These are phyloP conservation scores for Heimioporus sp. DNA, from an alignment of 768 basidiomycete species.

Conservation along the genomic window DNA sequence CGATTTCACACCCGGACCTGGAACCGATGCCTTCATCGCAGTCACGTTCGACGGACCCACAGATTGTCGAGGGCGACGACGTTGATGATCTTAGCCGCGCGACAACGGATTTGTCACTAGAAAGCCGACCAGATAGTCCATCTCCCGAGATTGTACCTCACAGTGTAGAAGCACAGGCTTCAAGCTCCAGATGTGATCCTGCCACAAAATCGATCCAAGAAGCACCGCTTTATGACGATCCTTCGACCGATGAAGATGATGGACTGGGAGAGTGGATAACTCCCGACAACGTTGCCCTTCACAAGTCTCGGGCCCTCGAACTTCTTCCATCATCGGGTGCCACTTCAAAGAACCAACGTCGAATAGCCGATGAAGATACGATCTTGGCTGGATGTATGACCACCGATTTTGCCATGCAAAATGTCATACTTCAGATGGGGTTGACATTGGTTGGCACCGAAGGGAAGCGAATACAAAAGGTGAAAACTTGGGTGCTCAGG, in stretches of 20 bases:
- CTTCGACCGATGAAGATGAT: constrained; percentile 71
- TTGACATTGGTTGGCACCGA: constrained; percentile 86
- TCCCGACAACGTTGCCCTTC: constrained; percentile 75
- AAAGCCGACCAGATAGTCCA: constrained; percentile 6
- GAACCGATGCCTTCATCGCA: constrained; percentile 1
- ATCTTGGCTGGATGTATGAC: constrained; percentile 91
- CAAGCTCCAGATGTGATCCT: constrained; percentile 1
- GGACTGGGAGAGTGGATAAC: constrained; percentile 98
- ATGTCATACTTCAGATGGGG: constrained; percentile 93
- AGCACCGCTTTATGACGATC: constrained; percentile 64
- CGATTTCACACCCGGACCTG: neutral
- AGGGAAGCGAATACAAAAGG: constrained; percentile 84
- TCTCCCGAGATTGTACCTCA: constrained; percentile 31
- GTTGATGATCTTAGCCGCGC: constrained; percentile 11
- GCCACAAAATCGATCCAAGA: constrained; percentile 11
- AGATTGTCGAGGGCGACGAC: neutral
- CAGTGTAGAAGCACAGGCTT: constrained; percentile 28
- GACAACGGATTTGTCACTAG: constrained; percentile 12
- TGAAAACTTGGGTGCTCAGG: constrained; percentile 93
- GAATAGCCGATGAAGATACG: constrained; percentile 34
- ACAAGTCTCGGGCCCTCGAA: constrained; percentile 86
- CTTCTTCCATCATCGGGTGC: constrained; percentile 61
- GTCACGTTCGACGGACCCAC: neutral
- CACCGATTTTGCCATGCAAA: constrained; percentile 99
- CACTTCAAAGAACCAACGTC: constrained; percentile 30